phyloP scores from a whole-genome alignment of 2,329 filamentous ascomycete species.

The Aciculosporium take region DNA sequence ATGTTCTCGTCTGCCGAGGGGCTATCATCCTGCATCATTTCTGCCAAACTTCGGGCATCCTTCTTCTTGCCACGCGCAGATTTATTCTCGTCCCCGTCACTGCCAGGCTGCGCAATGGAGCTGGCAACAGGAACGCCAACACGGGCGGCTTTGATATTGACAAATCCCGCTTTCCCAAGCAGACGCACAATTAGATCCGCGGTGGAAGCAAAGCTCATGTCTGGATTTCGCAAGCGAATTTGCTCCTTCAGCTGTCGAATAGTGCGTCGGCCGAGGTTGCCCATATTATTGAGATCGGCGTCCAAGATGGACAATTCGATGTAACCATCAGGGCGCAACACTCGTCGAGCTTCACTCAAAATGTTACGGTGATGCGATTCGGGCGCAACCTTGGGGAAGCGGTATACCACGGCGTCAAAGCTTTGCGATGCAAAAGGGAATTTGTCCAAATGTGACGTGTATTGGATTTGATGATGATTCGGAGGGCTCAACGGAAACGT shows the following conservation, averaged over 20 bases:
- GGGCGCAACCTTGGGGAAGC: constrained; percentile 58
- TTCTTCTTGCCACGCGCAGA: constrained; percentile 16
- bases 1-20: constrained; percentile 68
- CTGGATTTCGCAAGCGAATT: constrained; percentile 45
- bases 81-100: constrained; percentile 8
- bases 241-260: constrained; percentile 59
- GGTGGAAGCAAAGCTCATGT: constrained; percentile 45
- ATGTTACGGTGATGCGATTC: constrained; percentile 57
- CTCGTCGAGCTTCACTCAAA: constrained; percentile 60
- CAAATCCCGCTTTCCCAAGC: constrained; percentile 55
- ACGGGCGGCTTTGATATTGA: constrained; percentile 58
- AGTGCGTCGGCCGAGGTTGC: constrained; percentile 51
- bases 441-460: constrained; percentile 44
- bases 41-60: constrained; percentile 45
- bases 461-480: constrained; percentile 66
- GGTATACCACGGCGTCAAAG: constrained; percentile 62
- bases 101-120: constrained; percentile 22
- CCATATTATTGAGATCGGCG: constrained; percentile 72
- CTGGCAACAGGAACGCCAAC: constrained; percentile 63
- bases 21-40: constrained; percentile 60
- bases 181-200: constrained; percentile 50
- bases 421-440: constrained; percentile 66
- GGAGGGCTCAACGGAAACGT: constrained; percentile 42
- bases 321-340: constrained; percentile 63
- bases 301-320: constrained; percentile 70